Conservation (phyloP, 1,139 yeast genomes). For the Scheffersomyces cryptocercus region DNA sequence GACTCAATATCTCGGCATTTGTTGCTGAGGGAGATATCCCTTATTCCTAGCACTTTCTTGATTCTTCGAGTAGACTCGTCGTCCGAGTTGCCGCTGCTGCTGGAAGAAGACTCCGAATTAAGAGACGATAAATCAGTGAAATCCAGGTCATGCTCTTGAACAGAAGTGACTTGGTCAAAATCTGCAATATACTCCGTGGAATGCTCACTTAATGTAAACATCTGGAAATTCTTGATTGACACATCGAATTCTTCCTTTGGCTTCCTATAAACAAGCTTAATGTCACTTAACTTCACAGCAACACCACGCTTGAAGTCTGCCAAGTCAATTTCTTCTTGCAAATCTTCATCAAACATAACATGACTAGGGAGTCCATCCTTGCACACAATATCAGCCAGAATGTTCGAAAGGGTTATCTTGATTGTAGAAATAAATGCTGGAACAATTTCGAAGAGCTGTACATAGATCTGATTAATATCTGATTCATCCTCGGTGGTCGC, state of each 20-base stretch:
- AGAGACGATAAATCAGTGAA: slow-evolving; percentile 40
- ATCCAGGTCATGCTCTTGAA: slow-evolving; percentile 23
- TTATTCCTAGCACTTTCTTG: slow-evolving; percentile 35
- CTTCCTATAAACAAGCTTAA: slow-evolving; percentile 24
- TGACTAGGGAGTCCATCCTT: slow-evolving; percentile 45
- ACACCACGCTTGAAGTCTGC: slow-evolving; percentile 45
- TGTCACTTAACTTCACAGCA: slow-evolving; percentile 26
- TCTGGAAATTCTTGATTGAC: slow-evolving; percentile 24
- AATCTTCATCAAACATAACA: slow-evolving; percentile 22
- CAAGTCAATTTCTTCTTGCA: slow-evolving; percentile 32
- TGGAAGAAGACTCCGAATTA: slow-evolving; percentile 25
- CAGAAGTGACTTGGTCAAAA: slow-evolving; percentile 30
- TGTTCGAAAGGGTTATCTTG: slow-evolving; percentile 24
- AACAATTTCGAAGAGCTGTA: slow-evolving; percentile 31
- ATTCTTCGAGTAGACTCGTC: slow-evolving; percentile 26
- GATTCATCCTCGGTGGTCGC: not conserved
- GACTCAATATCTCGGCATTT: slow-evolving; percentile 15
- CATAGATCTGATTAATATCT: slow-evolving; percentile 6
- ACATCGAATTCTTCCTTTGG: slow-evolving; percentile 20
- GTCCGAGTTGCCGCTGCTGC: slow-evolving; percentile 14
- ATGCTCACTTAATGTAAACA: slow-evolving; percentile 43
- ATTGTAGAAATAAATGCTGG: slow-evolving; percentile 32
- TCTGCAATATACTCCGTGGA: slow-evolving; percentile 37
- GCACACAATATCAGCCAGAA: slow-evolving; percentile 41
- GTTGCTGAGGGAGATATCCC: slow-evolving; percentile 29